These are phyloP conservation scores for Pichia sporocuriosa DNA, from an alignment of 805 yeast genomes.

Conservation along the genomic window DNA sequence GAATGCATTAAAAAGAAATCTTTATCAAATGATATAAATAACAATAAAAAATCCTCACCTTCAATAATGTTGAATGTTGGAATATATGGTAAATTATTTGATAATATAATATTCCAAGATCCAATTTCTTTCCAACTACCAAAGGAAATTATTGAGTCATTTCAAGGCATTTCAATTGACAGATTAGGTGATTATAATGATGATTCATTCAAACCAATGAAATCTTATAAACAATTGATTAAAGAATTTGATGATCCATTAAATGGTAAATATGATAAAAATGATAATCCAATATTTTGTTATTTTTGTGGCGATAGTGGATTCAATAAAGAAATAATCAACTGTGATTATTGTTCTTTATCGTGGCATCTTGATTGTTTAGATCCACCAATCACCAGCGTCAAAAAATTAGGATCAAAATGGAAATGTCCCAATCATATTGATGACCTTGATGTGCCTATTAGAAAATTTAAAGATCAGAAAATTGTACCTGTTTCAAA, in stretches of 20 bases:
- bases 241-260: conserved; percentile 51
- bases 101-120: conserved; percentile 50
- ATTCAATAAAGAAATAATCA: conserved; percentile 46
- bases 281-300: conserved; percentile 66
- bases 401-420: conserved; percentile 66
- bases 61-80: conserved; percentile 30
- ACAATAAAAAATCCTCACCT: conserved; percentile 11
- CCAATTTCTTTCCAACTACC: conserved; percentile 71
- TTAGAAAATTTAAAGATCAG: conserved; percentile 47
- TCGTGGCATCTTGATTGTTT: conserved; percentile 90
- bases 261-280: conserved; percentile 50
- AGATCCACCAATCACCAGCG: conserved; percentile 63
- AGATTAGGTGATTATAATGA: conserved; percentile 67
- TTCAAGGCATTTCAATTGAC: conserved; percentile 64
- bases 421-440: conserved; percentile 93
- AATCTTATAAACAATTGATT: conserved; percentile 35
- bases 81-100: conserved; percentile 49
- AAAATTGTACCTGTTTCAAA: conserved; percentile 48
- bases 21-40: conserved; percentile 2
- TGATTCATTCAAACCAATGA: conserved; percentile 46
- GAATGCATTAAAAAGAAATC: conserved; percentile 52
- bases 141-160: conserved; percentile 56
- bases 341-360: conserved; percentile 78
- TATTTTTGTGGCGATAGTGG: conserved; percentile 64
- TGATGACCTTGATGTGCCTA: conserved; percentile 39